Percentiles rank a stretch among this genome's conserved stretches.
phyloP scores from a whole-genome alignment of 2,329 filamentous ascomycete genomes.

The Penicillium sclerotigenum region DNA sequence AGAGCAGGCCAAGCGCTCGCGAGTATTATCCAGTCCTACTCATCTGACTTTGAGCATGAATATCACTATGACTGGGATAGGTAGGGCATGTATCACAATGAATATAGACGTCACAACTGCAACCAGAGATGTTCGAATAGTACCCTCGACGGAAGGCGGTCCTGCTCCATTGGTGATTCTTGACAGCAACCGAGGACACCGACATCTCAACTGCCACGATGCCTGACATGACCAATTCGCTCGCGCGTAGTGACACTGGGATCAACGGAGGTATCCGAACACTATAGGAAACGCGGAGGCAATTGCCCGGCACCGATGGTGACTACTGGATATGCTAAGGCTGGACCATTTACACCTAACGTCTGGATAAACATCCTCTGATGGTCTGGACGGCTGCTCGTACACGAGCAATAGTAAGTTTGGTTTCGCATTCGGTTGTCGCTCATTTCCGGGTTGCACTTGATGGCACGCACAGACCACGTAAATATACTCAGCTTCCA shows the following conservation, averaged over 20 bases:
- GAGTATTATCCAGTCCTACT: not conserved
- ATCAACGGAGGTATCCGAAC: too few relatives aligned
- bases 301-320: not conserved
- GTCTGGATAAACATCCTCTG: not conserved
- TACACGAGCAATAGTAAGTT: conserved; percentile 15
- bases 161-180: not conserved
- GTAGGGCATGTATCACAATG: not conserved
- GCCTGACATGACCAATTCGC: not conserved
- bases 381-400: conserved; percentile 1
- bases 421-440: conserved; percentile 14
- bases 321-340: not conserved
- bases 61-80: not conserved
- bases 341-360: not conserved
- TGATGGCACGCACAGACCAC: not conserved
- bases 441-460: not conserved
- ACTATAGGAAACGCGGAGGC: too few relatives aligned
- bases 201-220: not conserved
- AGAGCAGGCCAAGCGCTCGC: not conserved
- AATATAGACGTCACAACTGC: not conserved
- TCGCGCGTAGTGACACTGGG: not conserved
- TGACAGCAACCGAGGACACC: not conserved
- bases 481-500: not conserved
- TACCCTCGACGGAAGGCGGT: not conserved
- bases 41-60: not conserved
- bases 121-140: not conserved